Percentiles rank a stretch among this genome's conserved stretches.
phyloP scores from a whole-genome alignment of 805 yeast species.

The Tanozyma kutaoensis region DNA sequence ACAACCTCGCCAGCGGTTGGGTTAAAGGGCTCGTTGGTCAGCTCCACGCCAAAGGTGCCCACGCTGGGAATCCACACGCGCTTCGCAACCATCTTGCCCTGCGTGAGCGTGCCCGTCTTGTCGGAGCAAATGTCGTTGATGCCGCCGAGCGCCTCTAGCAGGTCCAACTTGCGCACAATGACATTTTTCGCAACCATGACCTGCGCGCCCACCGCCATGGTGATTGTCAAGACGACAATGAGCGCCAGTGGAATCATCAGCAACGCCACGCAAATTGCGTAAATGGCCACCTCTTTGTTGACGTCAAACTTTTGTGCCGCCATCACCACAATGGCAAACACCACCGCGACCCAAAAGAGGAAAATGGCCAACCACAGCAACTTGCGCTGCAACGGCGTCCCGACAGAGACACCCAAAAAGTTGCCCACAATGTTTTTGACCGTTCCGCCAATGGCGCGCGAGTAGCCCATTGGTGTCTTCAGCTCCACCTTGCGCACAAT shows the following conservation, averaged over 20 bases:
- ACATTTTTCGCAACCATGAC: slow-evolving; percentile 59
- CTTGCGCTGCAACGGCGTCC: slow-evolving; percentile 72
- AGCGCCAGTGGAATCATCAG: slow-evolving; percentile 77
- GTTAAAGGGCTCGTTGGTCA: slow-evolving; percentile 47
- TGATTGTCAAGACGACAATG: slow-evolving; percentile 71
- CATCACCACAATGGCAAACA: slow-evolving; percentile 80
- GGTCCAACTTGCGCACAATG: slow-evolving; percentile 64
- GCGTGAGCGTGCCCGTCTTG: slow-evolving; percentile 73
- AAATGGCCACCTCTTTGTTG: slow-evolving; percentile 71
- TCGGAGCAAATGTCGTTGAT: slow-evolving; percentile 73
- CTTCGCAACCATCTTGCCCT: slow-evolving; percentile 67
- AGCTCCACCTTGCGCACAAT: slow-evolving; percentile 26
- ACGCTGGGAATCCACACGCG: slow-evolving; percentile 54
- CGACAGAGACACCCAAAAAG: slow-evolving; percentile 61
- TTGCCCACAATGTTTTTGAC: slow-evolving; percentile 45
- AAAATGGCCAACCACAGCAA: slow-evolving; percentile 66
- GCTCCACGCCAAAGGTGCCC: slow-evolving; percentile 43
- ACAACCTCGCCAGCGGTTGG: slow-evolving; percentile 44
- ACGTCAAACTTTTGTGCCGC: slow-evolving; percentile 67
- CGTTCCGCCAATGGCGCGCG: slow-evolving; percentile 34
- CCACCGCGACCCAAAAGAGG: slow-evolving; percentile 64
- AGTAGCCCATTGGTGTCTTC: slow-evolving; percentile 20
- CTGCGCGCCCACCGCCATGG: slow-evolving; percentile 75
- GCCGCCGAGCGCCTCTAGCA: slow-evolving; percentile 69
- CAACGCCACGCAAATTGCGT: slow-evolving; percentile 75